These are phyloP conservation scores for Suhomyces ambrosiae DNA, from an alignment of 1,139 yeast species.

Conservation along the genomic window DNA sequence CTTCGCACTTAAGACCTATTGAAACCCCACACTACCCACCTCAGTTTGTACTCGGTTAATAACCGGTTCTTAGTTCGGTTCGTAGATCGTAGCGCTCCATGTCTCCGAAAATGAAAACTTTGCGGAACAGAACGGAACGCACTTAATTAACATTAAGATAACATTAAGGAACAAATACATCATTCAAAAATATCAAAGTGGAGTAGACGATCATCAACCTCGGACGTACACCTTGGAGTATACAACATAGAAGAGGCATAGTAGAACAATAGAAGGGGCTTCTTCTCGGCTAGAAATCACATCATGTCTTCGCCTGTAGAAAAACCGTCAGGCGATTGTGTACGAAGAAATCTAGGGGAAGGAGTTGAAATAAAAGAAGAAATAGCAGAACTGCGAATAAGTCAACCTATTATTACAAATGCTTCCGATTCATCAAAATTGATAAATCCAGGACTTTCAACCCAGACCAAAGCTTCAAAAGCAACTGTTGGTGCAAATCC, in stretches of 20 bases:
- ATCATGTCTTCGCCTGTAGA: neutral
- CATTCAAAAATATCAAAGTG: neutral
- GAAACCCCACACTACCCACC: too few relatives aligned
- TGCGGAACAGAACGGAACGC: slow-evolving; percentile 12
- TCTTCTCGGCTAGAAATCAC: neutral
- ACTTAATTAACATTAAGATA: neutral
- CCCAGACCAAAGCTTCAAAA: slow-evolving; percentile 3
- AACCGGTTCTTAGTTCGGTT: too few relatives aligned
- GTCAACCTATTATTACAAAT: neutral
- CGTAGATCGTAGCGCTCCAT: slow-evolving; percentile 5
- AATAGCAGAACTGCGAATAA: neutral
- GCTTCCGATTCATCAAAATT: neutral
- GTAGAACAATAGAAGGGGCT: neutral
- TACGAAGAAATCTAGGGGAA: neutral
- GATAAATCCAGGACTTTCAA: neutral
- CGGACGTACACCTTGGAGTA: too few relatives aligned
- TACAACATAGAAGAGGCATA: too few relatives aligned
- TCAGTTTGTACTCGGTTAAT: too few relatives aligned
- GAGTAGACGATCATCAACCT: neutral
- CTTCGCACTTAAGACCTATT: too few relatives aligned
- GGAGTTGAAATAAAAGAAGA: neutral
- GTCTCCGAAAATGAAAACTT: slow-evolving; percentile 9
- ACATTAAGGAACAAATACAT: too few relatives aligned
- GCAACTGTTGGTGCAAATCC: slow-evolving; percentile 5
- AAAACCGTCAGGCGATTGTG: neutral